These are phyloP conservation scores for Rhodotorula kratochvilovae DNA, from an alignment of 768 basidiomycete species.

Conservation along the genomic window DNA sequence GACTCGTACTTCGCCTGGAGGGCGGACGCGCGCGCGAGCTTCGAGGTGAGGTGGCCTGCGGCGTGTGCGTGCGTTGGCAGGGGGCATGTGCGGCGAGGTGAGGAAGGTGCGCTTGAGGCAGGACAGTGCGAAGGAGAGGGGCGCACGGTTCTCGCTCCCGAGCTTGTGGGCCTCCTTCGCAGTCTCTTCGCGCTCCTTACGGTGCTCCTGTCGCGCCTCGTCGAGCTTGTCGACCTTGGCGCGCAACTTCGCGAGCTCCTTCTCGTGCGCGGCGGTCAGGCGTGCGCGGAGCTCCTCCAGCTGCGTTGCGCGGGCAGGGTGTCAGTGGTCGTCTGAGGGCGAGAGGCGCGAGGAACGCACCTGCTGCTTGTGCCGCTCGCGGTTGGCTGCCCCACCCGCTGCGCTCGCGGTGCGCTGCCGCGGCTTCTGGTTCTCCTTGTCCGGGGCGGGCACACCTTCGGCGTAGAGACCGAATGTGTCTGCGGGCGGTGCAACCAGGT, in stretches of 20 bases:
- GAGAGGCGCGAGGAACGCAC: not conserved
- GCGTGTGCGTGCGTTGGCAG: not conserved
- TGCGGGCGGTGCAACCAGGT: not conserved
- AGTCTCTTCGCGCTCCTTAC: conserved; percentile 12
- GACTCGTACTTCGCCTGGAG: conserved; percentile 26
- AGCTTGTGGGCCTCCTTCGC: conserved; percentile 6
- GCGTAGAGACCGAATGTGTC: conserved; percentile 29
- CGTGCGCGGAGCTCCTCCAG: conserved; percentile 25
- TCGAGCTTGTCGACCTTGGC: conserved; percentile 21
- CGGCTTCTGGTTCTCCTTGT: conserved; percentile 28
- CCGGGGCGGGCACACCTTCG: not conserved
- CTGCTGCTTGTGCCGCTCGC: conserved; percentile 31
- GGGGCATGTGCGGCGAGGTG: not conserved
- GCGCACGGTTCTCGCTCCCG: conserved; percentile 29
- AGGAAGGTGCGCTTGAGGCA: not conserved
- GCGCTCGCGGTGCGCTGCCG: not conserved
- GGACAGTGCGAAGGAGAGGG: not conserved
- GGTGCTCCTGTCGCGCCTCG: not conserved
- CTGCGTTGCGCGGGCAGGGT: not conserved
- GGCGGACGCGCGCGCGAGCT: conserved; percentile 22
- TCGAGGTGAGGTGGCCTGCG: conserved; percentile 25
- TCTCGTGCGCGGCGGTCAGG: conserved; percentile 8
- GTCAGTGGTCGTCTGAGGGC: too few relatives aligned
- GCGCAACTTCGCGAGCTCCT: conserved; percentile 23
- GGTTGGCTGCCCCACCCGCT: not conserved